phyloP scores from a whole-genome alignment of 169 alveolate species.

The Cryptosporidium baileyi region DNA sequence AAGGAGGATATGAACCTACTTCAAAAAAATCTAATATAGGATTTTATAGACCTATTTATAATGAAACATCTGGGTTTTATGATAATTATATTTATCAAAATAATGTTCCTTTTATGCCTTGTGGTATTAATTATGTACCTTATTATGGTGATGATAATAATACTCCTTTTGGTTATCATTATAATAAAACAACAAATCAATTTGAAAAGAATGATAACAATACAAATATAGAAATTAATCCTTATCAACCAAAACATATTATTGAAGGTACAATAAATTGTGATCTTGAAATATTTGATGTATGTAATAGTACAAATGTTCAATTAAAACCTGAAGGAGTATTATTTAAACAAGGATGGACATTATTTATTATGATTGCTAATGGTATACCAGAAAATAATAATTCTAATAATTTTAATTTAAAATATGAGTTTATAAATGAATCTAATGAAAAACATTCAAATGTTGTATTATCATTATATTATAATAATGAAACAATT shows the following conservation, averaged over 20 bases:
- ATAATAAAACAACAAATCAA: background rate
- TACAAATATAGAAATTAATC: slow-evolving; percentile 6
- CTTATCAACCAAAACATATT: slow-evolving; percentile 7
- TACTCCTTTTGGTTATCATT: slow-evolving; percentile 1
- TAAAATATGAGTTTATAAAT: slow-evolving; percentile 4
- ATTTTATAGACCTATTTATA: slow-evolving; percentile 4
- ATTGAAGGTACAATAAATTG: slow-evolving; percentile 1
- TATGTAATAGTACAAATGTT: slow-evolving; percentile 18
- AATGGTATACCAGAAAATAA: slow-evolving; percentile 33
- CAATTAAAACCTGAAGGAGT: background rate
- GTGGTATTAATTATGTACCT: slow-evolving; percentile 13
- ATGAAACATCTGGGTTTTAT: background rate
- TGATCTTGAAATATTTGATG: slow-evolving; percentile 31
- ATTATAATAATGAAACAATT: slow-evolving; percentile 3
- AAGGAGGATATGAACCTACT: slow-evolving; percentile 50
- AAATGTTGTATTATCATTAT: background rate
- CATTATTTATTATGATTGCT: background rate
- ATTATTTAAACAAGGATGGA: slow-evolving; percentile 52
- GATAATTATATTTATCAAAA: background rate
- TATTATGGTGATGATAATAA: slow-evolving; percentile 18
- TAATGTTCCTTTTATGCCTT: slow-evolving; percentile 7
- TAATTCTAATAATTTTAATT: background rate
- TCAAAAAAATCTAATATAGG: background rate
- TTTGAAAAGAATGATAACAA: slow-evolving; percentile 28
- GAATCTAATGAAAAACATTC: background rate